Percentiles rank a stretch among this genome's conserved stretches.
Conservation (phyloP, 345 rosid genomes). For the Acer campestre region DNA sequence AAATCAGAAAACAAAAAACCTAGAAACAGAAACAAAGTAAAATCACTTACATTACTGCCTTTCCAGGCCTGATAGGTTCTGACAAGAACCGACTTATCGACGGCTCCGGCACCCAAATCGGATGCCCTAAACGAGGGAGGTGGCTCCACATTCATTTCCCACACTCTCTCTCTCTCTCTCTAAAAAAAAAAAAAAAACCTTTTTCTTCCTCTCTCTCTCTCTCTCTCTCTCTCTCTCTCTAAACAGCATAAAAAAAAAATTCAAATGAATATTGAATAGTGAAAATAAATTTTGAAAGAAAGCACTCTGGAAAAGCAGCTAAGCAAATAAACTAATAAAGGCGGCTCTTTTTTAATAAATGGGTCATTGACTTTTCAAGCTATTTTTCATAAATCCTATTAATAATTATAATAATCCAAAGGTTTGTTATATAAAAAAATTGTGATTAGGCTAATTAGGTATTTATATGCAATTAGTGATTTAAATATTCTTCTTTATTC, state of each 20-base stretch:
- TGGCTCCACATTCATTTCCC: constrained; percentile 39
- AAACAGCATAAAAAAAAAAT: background rate
- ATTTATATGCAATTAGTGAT: background rate
- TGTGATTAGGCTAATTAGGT: background rate
- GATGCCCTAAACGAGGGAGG: constrained; percentile 38
- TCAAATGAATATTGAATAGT: background rate
- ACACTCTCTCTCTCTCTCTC: constrained; percentile 10
- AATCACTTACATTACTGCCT: constrained; percentile 70
- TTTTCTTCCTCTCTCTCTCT: background rate
- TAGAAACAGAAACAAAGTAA: background rate
- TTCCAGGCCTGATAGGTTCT: constrained; percentile 78
- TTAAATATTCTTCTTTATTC: background rate
- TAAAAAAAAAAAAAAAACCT: too few species aligned
- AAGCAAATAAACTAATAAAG: constrained; percentile 19
- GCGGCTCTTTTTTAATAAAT: constrained; percentile 18
- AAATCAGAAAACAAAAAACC: background rate
- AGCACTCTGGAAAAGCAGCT: background rate
- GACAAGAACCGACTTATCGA: constrained; percentile 36
- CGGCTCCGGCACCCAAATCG: constrained; percentile 32
- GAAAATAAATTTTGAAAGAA: background rate
- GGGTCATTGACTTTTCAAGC: background rate
- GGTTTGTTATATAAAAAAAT: background rate
- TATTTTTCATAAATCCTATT: too few species aligned
- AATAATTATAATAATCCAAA: too few species aligned
- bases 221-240: constrained; percentile 2